A percentile compares a stretch with the other conserved stretches of the same genome.
Evolutionary conservation across 768 basidiomycete genomes (phyloP).

Genomic region (Hysterangium stoloniferum): DNA sequence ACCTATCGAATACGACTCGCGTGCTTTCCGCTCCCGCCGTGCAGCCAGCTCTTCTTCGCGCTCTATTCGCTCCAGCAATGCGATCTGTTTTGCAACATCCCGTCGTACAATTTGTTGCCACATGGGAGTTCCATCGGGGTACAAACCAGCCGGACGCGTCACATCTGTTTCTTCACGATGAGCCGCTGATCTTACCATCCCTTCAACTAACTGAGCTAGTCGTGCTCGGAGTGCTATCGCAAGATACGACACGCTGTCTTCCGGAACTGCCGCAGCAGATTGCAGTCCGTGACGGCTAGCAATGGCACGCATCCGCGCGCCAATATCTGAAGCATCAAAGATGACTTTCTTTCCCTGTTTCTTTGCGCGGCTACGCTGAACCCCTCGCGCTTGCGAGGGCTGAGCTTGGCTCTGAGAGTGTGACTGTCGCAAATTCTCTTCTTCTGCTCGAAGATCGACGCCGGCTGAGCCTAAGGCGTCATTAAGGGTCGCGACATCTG

Average conservation of each 20-base stretch:
- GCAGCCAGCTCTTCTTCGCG: constrained; percentile 76
- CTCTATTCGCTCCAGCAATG: constrained; percentile 67
- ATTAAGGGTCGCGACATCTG: constrained; percentile 72
- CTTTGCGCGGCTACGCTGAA: constrained; percentile 6
- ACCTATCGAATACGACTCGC: constrained; percentile 56
- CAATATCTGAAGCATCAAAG: constrained; percentile 61
- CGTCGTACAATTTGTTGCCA: constrained; percentile 73
- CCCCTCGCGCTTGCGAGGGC: not conserved
- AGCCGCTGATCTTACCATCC: constrained; percentile 58
- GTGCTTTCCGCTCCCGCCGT: constrained; percentile 70
- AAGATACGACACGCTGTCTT: constrained; percentile 69
- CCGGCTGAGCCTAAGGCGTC: constrained; percentile 84
- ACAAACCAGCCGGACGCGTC: constrained; percentile 56
- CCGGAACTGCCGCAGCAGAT: constrained; percentile 35
- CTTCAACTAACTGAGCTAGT: constrained; percentile 57
- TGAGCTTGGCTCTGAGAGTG: constrained; percentile 46
- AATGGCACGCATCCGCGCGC: constrained; percentile 59
- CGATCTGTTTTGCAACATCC: constrained; percentile 74
- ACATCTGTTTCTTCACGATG: constrained; percentile 69
- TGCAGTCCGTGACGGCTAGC: constrained; percentile 50
- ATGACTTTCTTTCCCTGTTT: constrained; percentile 56
- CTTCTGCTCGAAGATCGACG: constrained; percentile 83
- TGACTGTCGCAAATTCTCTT: constrained; percentile 67
- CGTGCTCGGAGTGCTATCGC: constrained; percentile 73
- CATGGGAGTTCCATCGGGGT: constrained; percentile 62